Evolutionary conservation across 352 stramenopile species (phyloP).

Genomic region (Pythium rishiriense): DNA sequence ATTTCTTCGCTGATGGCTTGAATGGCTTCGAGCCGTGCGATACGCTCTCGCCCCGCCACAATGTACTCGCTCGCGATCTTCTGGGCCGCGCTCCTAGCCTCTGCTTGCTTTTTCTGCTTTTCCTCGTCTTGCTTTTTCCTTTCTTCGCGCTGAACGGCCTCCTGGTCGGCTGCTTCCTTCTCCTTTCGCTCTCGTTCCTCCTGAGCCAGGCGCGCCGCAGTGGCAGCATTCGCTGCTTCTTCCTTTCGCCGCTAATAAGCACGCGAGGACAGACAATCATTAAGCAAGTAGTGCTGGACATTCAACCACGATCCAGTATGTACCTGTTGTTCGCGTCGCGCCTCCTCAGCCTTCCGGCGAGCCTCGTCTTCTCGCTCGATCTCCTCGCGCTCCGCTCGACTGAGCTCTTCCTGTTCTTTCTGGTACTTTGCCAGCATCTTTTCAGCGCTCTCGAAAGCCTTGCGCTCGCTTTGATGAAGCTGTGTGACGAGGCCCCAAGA

Average conservation of each 20-base stretch:
- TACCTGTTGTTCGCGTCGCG: constrained; percentile 36
- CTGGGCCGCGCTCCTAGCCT: constrained; percentile 37
- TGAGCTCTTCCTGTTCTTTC: constrained; percentile 33
- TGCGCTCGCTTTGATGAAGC: constrained; percentile 41
- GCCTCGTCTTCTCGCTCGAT: constrained; percentile 38
- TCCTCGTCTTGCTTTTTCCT: constrained; percentile 33
- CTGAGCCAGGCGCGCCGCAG: constrained; percentile 33
- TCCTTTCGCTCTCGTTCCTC: constrained; percentile 28
- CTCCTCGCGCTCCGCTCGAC: constrained; percentile 34
- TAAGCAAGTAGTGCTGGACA: too few species aligned
- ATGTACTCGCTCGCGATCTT: constrained; percentile 44
- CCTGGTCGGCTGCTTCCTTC: constrained; percentile 26
- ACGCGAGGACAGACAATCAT: too few species aligned
- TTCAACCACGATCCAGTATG: neutral
- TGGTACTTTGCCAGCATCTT: constrained; percentile 50
- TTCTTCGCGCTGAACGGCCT: constrained; percentile 13
- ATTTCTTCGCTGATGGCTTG: constrained; percentile 50
- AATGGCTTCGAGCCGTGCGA: constrained; percentile 53
- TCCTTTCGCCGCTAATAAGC: constrained; percentile 32
- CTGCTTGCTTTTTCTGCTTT: constrained; percentile 37
- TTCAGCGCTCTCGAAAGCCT: constrained; percentile 46
- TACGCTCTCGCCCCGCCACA: constrained; percentile 33
- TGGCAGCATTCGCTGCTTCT: constrained; percentile 32
- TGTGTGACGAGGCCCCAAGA: too few species aligned
- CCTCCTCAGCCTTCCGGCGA: constrained; percentile 34